Evolutionary conservation across 2,329 filamentous ascomycete genomes (phyloP).

Genomic region (Ilyonectria destructans): DNA sequence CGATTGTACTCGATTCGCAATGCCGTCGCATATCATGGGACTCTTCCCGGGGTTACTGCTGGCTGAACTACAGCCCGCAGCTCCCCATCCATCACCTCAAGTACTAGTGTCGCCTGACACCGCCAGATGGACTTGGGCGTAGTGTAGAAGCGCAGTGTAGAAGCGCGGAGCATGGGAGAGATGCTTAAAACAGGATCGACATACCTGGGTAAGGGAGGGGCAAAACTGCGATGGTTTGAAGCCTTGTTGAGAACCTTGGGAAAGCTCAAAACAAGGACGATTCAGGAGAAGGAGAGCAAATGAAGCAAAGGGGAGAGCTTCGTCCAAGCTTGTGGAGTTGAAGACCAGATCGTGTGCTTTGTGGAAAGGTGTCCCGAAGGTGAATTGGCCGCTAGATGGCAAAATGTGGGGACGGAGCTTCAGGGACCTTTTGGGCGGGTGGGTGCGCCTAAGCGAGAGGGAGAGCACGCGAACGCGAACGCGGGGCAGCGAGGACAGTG

Average conservation of each 20-base stretch:
- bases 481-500: conserved; percentile 44
- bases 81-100: conserved; percentile 21
- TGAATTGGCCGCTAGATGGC: conserved; percentile 44
- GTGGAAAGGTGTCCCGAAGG: conserved; percentile 56
- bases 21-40: background rate
- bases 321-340: conserved; percentile 43
- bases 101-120: conserved; percentile 35
- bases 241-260: conserved; percentile 43
- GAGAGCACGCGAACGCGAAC: conserved; percentile 30
- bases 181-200: conserved; percentile 23
- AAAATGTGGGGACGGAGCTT: conserved; percentile 48
- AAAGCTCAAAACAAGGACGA: conserved; percentile 43
- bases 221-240: conserved; percentile 29
- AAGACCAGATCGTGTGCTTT: conserved; percentile 50
- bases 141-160: conserved; percentile 7
- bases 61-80: conserved; percentile 35
- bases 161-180: background rate
- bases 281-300: conserved; percentile 23
- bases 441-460: conserved; percentile 30
- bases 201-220: conserved; percentile 42
- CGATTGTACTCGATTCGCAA: background rate
- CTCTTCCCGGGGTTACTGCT: conserved; percentile 3
- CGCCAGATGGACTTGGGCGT: conserved; percentile 32
- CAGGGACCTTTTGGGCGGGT: conserved; percentile 37
- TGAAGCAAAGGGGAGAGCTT: conserved; percentile 39